Evolutionary conservation across 2,329 filamentous ascomycete genomes (phyloP), one percentile per base, ranked within the genome.

Genomic region (Golovinomyces cichoracearum): DNA sequence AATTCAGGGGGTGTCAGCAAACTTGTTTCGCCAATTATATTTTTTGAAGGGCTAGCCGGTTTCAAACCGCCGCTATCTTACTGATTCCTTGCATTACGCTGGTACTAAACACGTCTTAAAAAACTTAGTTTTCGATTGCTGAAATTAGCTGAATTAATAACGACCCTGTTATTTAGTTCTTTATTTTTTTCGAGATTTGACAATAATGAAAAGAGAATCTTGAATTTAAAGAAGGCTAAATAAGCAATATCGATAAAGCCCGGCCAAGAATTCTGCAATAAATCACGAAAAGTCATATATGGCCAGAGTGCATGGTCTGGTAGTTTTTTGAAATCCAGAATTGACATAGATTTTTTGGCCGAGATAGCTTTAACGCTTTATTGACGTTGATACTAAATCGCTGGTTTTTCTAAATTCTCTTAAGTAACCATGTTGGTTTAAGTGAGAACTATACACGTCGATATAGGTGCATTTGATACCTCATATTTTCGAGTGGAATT

Each of bases 381-480:
- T 74, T 78, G 52, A 74, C 74, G 52, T 62, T 78, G 57, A 71
- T 78, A 60, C 74, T 77, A 50, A 73, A 68, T 58, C 65, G 68
- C 10, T 60, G 53, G 10, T n/a, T 33, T 15, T 15, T 45, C n/a
- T 25, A 6, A 22, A 13, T n/a, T 42, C 13, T 42, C 21, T 12
- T 7, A 22, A 42, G 12, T 42, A 12, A 13, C n/a, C 38, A 12
- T 21, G 13, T 15, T 42, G 13, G n/a, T 22, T 10, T 4, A 12
- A 15, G n/a, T 33, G 4, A 12, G n/a, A 33, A 10, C 7, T 33
- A 29, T 29, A 65, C 45, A 52, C 66, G 63, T 49, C 65, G 63
- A 59, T 93, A 95, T 15, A 94, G 60, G 65, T 94, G 85, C 56
- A 93, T 69, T 63, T 95, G 88, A 63, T 88, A 93, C 44, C 86